Evolutionary conservation across 306 rosid genomes (phyloP).

Genomic region (Cucurbita argyrosperma): DNA sequence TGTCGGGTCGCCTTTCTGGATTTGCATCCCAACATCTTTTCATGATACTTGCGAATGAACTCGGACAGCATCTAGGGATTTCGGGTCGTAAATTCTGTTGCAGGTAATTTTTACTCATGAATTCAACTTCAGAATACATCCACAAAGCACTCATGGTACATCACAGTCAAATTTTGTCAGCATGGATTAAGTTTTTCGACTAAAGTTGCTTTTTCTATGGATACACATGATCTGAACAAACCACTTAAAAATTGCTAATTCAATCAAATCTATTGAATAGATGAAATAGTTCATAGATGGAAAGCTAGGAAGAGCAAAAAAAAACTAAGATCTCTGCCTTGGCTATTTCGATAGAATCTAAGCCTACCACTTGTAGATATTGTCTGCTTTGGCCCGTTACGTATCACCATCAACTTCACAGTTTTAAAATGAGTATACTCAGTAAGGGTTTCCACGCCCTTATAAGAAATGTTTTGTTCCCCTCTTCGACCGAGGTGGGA

Average conservation of each 20-base stretch:
- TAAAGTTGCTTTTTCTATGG: neutral
- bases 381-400: too few relatives aligned
- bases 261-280: neutral
- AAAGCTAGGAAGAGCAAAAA: neutral
- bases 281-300: too few relatives aligned
- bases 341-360: too few relatives aligned
- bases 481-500: too few relatives aligned
- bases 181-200: neutral
- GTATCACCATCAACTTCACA: too few relatives aligned
- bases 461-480: too few relatives aligned
- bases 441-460: too few relatives aligned
- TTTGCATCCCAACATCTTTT: conserved; percentile 67
- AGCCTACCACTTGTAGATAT: accelerated
- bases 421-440: too few relatives aligned
- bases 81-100: conserved; percentile 70
- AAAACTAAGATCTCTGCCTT: neutral
- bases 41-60: conserved; percentile 40
- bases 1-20: conserved; percentile 64
- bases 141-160: too few relatives aligned
- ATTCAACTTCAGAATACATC: neutral
- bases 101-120: neutral
- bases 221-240: neutral
- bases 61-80: conserved; percentile 70
- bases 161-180: neutral
- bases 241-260: neutral